Base-by-base conservation (phyloP, 2,329 filamentous ascomycete genomes). In the Exophiala sp. region DNA sequence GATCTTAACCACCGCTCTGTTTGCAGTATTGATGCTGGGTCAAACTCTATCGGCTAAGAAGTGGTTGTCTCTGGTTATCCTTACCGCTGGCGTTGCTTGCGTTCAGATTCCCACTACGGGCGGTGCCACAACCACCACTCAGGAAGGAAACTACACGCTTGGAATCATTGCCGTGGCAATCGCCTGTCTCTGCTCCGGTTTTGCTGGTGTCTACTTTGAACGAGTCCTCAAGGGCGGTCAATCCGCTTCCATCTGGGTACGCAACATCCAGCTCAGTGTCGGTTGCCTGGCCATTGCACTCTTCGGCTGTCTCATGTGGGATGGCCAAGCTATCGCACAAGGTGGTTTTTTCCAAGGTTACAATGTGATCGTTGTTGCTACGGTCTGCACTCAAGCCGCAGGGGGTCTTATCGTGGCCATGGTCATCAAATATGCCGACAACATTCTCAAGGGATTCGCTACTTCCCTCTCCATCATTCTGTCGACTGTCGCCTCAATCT, bases 271-370 rank as follows among this genome's bases (percentile, higher is more conserved):
- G 70, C 77, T 97, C 21, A 91, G 90, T 1, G 89, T 96, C 66
- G 97, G 95, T 74, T 95, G 91, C 1, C 77, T 97, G 2, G 91
- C 96, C 64, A 89, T 92, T 0, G 88, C 91, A 1, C 76, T 96
- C 0, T 83, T 95, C 49, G 94, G 92, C 1, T 86, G 97, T 3
- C 73, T 95, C 2, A 88, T 88, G 72, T 88, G 89, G 61, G 94
- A 99, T 62, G 92, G 92, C 16, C 82, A 84, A 57, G 85, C 88
- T 34, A 91, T 97, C 61, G 79, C 85, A 12, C 82, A 86, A 68
- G 84, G 88, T 57, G 94, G 94, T 11, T 95, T 97, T 71, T 97
- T 97, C 63, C 86, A 88, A 54, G 94, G 94, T 3, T 99, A 97
- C 72, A 96, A 95, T 68, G 86, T 83, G 77, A 79, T 92, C 14